A percentile compares a stretch with the other conserved stretches of the same genome.
Conservation (phyloP, 2,329 filamentous ascomycete species). For the Ophiostoma fasciatum region DNA sequence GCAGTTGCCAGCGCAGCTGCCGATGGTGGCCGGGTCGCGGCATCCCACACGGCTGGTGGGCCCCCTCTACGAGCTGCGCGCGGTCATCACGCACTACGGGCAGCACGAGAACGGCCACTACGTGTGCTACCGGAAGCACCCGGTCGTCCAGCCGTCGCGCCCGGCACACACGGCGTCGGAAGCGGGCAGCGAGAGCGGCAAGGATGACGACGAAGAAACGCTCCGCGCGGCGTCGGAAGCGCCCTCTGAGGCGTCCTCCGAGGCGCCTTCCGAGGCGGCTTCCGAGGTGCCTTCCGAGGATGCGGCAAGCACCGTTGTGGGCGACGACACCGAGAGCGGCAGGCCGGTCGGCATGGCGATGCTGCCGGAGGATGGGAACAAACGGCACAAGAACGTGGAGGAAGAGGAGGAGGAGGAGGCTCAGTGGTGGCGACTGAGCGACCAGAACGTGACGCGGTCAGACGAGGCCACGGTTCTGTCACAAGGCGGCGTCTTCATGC, state of each 20-base stretch:
- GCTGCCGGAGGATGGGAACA: too few species aligned
- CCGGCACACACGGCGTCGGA: constrained; percentile 6
- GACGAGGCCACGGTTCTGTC: constrained; percentile 57
- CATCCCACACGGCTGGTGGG: constrained; percentile 36
- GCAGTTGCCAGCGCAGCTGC: constrained; percentile 50
- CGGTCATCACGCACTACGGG: constrained; percentile 79
- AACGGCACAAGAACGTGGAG: too few species aligned
- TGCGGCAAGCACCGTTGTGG: not conserved
- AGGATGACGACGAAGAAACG: constrained; percentile 2
- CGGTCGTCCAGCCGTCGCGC: too few species aligned
- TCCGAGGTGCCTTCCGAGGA: too few species aligned
- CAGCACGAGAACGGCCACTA: constrained; percentile 94
- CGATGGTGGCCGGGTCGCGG: constrained; percentile 53
- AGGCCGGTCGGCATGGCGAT: too few species aligned
- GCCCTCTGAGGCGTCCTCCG: too few species aligned
- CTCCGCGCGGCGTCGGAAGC: constrained; percentile 3
- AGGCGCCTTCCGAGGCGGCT: too few species aligned
- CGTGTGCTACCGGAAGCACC: constrained; percentile 70
- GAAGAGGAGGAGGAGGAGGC: constrained; percentile 12
- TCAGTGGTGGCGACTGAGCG: constrained; percentile 87
- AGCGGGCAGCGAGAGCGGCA: constrained; percentile 8
- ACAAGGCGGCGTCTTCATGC: constrained; percentile 84
- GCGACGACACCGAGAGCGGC: not conserved
- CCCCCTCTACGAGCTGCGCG: constrained; percentile 60
- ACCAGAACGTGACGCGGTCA: constrained; percentile 66